These are phyloP conservation scores for Arthrobotrys conoides DNA, from an alignment of 2,329 filamentous ascomycete genomes.

Conservation along the genomic window DNA sequence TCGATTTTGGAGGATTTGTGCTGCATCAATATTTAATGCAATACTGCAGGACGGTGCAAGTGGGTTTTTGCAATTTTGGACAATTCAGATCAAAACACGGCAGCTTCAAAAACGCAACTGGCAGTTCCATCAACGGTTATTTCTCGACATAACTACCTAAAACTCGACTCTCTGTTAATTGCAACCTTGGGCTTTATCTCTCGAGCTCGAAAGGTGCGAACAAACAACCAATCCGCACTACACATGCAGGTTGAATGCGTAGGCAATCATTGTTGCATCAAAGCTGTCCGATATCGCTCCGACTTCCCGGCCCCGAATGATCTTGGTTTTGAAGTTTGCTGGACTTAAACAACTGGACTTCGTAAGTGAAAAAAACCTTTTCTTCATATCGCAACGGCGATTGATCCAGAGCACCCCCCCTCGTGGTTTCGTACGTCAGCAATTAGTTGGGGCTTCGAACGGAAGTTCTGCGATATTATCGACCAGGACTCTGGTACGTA, in stretches of 20 bases:
- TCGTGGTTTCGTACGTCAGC: neutral
- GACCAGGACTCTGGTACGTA: slow-evolving; percentile 10
- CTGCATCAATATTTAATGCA: too few relatives aligned
- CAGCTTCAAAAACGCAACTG: slow-evolving; percentile 7
- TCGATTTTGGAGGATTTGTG: slow-evolving; percentile 6
- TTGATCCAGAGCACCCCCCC: slow-evolving; percentile 6
- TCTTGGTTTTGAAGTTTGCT: neutral
- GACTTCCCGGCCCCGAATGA: neutral
- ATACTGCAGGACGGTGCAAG: neutral
- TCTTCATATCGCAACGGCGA: slow-evolving; percentile 14
- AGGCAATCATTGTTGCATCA: slow-evolving; percentile 14
- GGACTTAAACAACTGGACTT: neutral
- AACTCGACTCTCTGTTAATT: neutral
- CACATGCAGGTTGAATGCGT: slow-evolving; percentile 9
- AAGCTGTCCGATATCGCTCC: slow-evolving; percentile 29
- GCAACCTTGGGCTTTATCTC: neutral
- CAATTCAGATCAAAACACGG: neutral
- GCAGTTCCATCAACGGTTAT: neutral
- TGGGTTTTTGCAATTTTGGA: slow-evolving; percentile 9
- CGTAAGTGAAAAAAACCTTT: slow-evolving; percentile 6
- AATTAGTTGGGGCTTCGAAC: neutral
- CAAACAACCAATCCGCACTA: neutral
- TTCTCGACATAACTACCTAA: neutral
- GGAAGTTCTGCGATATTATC: neutral
- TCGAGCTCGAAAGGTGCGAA: neutral